Evolutionary conservation across 805 yeast genomes (phyloP).

Genomic region (Nakazawaea sp.): DNA sequence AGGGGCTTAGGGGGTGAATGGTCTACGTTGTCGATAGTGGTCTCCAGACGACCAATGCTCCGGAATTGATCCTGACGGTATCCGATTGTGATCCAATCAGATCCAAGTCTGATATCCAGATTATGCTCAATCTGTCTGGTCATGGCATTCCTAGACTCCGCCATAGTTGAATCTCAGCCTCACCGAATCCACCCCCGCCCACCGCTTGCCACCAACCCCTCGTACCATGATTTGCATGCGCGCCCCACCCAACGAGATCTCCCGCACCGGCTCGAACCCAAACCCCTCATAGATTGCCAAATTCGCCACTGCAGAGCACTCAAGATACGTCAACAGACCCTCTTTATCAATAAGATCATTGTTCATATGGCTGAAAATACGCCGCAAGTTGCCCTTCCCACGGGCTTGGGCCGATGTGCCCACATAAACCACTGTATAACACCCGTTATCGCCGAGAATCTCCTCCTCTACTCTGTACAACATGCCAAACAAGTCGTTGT

Average conservation of each 20-base stretch:
- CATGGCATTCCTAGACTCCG: too few relatives aligned
- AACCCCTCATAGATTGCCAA: constrained; percentile 37
- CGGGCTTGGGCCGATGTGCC: constrained; percentile 30
- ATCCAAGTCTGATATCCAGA: too few relatives aligned
- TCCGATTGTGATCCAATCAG: too few relatives aligned
- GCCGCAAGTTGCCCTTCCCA: constrained; percentile 38
- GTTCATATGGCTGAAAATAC: constrained; percentile 35
- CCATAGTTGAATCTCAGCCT: constrained; percentile 12
- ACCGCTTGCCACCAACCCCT: constrained; percentile 23
- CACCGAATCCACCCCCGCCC: constrained; percentile 19
- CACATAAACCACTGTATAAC: constrained; percentile 22
- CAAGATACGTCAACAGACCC: constrained; percentile 31
- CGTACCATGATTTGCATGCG: constrained; percentile 31
- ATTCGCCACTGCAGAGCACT: constrained; percentile 30
- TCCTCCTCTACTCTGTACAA: constrained; percentile 40
- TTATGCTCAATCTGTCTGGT: background rate
- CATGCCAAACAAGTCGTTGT: constrained; percentile 41
- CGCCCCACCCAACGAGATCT: constrained; percentile 29
- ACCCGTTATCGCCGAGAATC: constrained; percentile 31
- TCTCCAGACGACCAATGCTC: too few relatives aligned
- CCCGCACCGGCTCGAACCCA: constrained; percentile 32
- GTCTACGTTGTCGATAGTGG: too few relatives aligned
- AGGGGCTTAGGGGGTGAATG: too few relatives aligned
- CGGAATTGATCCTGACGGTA: too few relatives aligned
- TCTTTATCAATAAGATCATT: constrained; percentile 29